These are phyloP conservation scores for Daldinia bambusicola DNA, from an alignment of 495 filamentous ascomycete species.

Conservation along the genomic window DNA sequence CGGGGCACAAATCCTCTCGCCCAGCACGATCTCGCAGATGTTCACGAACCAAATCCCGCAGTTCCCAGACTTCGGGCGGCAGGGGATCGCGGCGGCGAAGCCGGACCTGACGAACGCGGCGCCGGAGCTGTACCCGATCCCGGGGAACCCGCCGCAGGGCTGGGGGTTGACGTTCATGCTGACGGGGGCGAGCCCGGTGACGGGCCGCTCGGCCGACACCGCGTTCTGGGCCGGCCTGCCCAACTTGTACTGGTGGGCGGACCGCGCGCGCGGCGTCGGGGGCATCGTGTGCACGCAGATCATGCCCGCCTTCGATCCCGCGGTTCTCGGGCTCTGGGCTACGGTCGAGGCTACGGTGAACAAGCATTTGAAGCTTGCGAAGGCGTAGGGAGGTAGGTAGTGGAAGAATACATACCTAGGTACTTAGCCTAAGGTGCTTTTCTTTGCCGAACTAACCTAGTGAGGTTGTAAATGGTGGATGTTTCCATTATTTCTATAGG, in stretches of 20 bases:
- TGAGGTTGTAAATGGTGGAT: too few species aligned
- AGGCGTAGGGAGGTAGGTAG: too few species aligned
- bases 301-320: conserved; percentile 63
- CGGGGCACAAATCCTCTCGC: conserved; percentile 56
- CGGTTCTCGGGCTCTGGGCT: conserved; percentile 55
- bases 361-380: conserved; percentile 13
- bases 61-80: conserved; percentile 60
- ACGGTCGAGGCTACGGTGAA: conserved; percentile 54
- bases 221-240: conserved; percentile 68
- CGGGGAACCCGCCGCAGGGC: conserved; percentile 63
- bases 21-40: conserved; percentile 65
- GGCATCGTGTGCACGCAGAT: conserved; percentile 68
- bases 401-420: not conserved
- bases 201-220: conserved; percentile 61
- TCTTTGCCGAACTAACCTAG: too few species aligned
- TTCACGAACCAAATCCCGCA: conserved; percentile 69
- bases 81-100: conserved; percentile 59
- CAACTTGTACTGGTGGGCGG: conserved; percentile 71
- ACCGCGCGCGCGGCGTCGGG: conserved; percentile 67
- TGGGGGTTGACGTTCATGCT: conserved; percentile 70
- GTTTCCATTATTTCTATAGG: too few species aligned
- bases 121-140: conserved; percentile 62
- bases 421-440: too few species aligned
- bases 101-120: conserved; percentile 59
- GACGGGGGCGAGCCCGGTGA: conserved; percentile 47